A percentile compares a stretch with the other conserved stretches of the same genome.
Conservation (phyloP, 1,284 basidiomycete species). For the Tausonia pullulans region DNA sequence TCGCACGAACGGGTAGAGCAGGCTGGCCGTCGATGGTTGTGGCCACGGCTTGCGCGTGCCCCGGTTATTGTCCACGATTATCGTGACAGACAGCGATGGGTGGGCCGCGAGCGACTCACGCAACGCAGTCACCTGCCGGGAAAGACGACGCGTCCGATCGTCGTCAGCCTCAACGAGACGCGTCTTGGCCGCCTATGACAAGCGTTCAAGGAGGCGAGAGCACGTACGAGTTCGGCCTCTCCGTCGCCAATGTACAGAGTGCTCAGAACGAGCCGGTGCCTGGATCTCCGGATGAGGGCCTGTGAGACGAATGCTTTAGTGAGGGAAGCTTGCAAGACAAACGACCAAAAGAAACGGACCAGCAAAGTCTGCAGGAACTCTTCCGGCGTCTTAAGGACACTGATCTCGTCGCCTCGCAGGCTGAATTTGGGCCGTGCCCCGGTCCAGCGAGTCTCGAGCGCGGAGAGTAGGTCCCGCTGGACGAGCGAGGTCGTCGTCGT, state of each 20-base stretch:
- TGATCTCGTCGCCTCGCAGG: conserved; percentile 32
- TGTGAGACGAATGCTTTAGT: conserved; percentile 26
- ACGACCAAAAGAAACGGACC: conserved; percentile 21
- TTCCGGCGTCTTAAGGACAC: conserved; percentile 33
- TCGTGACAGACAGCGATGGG: conserved; percentile 52
- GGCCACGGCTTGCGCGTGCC: conserved; percentile 68
- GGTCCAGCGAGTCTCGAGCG: too few species aligned
- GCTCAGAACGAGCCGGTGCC: conserved; percentile 68
- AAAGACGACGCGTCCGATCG: not conserved
- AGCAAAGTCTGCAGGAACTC: conserved; percentile 37
- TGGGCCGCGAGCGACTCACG: conserved; percentile 49
- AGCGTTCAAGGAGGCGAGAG: not conserved
- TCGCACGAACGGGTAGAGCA: conserved; percentile 59
- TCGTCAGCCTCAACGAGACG: not conserved
- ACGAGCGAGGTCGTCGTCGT: too few species aligned
- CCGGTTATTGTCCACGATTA: conserved; percentile 81
- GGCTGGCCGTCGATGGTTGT: conserved; percentile 50
- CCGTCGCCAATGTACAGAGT: conserved; percentile 68
- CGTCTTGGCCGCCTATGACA: not conserved
- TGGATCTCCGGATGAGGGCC: conserved; percentile 63
- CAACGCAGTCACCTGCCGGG: conserved; percentile 53
- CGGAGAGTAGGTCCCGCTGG: too few species aligned
- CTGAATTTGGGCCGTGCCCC: too few species aligned
- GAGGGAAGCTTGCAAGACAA: conserved; percentile 1
- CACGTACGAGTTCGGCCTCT: conserved; percentile 54